Conservation (phyloP, 2,329 filamentous ascomycete genomes). For the Beauveria medogensis region DNA sequence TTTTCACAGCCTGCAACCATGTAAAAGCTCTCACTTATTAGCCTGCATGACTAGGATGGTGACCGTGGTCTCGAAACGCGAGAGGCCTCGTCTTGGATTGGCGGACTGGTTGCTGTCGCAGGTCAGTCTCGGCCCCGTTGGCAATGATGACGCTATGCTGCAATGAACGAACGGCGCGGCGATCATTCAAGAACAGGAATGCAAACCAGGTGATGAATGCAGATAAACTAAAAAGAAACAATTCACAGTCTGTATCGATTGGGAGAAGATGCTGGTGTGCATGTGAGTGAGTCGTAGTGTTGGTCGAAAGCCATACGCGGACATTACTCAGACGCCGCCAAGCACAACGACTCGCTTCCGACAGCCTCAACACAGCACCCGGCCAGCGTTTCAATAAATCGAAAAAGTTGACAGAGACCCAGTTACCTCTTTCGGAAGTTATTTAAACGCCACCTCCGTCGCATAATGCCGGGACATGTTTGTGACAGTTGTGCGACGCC, state of each 20-base stretch:
- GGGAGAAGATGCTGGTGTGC: no score
- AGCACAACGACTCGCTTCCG: not conserved
- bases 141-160: not conserved
- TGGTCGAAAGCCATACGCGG: no score
- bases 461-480: not conserved
- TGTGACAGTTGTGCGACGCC: constrained; percentile 1
- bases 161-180: not conserved
- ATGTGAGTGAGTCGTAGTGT: no score
- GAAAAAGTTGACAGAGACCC: not conserved
- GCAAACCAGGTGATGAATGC: not conserved
- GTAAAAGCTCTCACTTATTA: no score
- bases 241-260: not conserved
- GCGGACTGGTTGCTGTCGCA: not conserved
- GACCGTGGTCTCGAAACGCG: not conserved
- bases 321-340: no score
- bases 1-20: not conserved
- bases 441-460: not conserved
- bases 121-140: not conserved
- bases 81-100: not conserved
- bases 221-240: not conserved
- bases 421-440: not conserved
- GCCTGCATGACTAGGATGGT: not conserved
- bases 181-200: not conserved
- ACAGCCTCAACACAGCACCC: no score
- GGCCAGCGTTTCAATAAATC: no score